Evolutionary conservation across 2,329 filamentous ascomycete genomes (phyloP), one percentile per base, ranked within the genome.

Genomic region (Camptophora hylomeconis): DNA sequence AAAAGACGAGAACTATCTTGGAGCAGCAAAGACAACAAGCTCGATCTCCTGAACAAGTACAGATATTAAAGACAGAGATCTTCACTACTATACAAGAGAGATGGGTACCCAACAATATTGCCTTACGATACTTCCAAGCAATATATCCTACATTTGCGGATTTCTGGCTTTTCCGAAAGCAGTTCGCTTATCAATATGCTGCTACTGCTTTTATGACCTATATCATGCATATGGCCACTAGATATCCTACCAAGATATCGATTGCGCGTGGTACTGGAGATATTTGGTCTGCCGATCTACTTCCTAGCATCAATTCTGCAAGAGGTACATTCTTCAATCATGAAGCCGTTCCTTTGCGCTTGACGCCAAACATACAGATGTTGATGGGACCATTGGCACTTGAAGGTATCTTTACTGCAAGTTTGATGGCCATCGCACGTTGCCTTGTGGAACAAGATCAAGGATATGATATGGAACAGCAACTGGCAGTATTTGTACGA

Each of bases 121-220:
- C 79, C 13, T 68, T 92, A 30, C 75, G 92, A 41, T 94, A 87
- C 61, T 94, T 94, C 70, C 80, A 86, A 50, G 65, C 69, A 41
- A 80, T 75, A 4, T 95, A 89, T 58, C 80, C 84, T 17, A 78
- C 81, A 39, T 98, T 82, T 54, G 73, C 80, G 24, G 86, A 94
- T 47, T 94, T 95, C 65, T 98, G 87, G 84, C 71, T 98, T 33
- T 99, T 99, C 81, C 80, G 89, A 35, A 77, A 86, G 35, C 86
- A 93, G 42, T 93, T 98, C 59, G 80, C 83, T 13, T 94, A 95
- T 62, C 89, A 98, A 57, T 76, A 93, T 37, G 87, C 89, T 12
- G 75, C 86, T 2, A 69, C 95, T 40, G 93, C 89, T 1, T 98
- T 98, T 60, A 93, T 98, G 80, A 95, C 89, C 3, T 98, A 95